These are phyloP conservation scores for Rhytidhysteron rufulum DNA, from an alignment of 2,329 filamentous ascomycete genomes.

Conservation along the genomic window DNA sequence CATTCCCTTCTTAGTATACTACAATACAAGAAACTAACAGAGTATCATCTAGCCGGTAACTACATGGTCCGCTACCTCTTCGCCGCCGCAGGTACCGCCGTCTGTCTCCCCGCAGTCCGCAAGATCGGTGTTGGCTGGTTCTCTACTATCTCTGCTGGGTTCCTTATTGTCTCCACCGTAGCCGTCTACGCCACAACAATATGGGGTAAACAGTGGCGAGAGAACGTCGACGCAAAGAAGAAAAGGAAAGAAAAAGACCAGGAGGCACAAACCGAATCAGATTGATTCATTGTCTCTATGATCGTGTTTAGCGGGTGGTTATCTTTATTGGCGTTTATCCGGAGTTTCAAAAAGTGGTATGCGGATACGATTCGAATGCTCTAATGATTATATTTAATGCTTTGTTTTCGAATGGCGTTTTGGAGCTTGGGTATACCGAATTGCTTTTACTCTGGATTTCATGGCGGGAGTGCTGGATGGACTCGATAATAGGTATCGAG, in stretches of 20 bases:
- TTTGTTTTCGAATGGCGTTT: no score
- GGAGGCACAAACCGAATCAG: background rate
- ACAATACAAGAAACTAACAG: background rate
- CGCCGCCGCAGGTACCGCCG: slow-evolving; percentile 65
- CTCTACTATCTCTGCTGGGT: slow-evolving; percentile 62
- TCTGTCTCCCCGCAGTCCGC: slow-evolving; percentile 70
- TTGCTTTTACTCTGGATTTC: no score
- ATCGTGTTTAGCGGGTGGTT: no score
- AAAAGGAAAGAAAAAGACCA: slow-evolving; percentile 33
- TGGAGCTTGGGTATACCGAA: no score
- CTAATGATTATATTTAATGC: no score
- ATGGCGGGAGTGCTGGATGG: no score
- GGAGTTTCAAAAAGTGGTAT: no score
- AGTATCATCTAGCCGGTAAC: slow-evolving; percentile 57
- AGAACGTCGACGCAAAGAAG: slow-evolving; percentile 50
- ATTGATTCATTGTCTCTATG: no score
- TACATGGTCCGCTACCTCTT: slow-evolving; percentile 76
- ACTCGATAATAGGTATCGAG: no score
- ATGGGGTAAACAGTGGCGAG: slow-evolving; percentile 52
- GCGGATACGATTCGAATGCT: no score
- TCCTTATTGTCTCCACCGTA: slow-evolving; percentile 48
- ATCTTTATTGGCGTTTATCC: no score
- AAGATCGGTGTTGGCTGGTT: slow-evolving; percentile 78
- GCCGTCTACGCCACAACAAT: slow-evolving; percentile 48
- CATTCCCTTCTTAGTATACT: slow-evolving; percentile 3